These are phyloP conservation scores for Yamadazyma kitorensis DNA, from an alignment of 805 yeast species.

Conservation along the genomic window DNA sequence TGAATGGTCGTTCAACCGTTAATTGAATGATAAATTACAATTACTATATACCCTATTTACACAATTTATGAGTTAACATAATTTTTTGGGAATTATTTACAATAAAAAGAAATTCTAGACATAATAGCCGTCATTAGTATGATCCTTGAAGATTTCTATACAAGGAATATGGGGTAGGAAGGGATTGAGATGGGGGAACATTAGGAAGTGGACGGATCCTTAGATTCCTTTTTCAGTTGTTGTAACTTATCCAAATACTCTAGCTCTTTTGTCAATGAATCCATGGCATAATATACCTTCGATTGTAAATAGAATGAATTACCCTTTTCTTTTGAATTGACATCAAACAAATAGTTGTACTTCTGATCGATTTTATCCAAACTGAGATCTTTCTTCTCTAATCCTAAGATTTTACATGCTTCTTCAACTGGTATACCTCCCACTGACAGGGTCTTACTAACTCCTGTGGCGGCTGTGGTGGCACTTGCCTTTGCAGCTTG, in stretches of 20 bases:
- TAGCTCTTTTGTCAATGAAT: conserved; percentile 77
- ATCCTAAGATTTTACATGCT: conserved; percentile 84
- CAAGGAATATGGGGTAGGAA: too few relatives aligned
- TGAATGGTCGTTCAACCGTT: too few relatives aligned
- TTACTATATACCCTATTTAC: too few relatives aligned
- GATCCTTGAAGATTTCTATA: too few relatives aligned
- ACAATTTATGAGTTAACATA: too few relatives aligned
- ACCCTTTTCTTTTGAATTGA: conserved; percentile 92
- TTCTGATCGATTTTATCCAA: conserved; percentile 63
- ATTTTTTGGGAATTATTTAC: too few relatives aligned
- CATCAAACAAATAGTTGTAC: conserved; percentile 79
- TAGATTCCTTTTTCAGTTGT: conserved; percentile 13
- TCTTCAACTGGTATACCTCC: conserved; percentile 86
- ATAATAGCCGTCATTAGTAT: too few relatives aligned
- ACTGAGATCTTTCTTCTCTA: conserved; percentile 56
- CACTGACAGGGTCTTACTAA: conserved; percentile 50
- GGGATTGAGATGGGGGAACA: too few relatives aligned
- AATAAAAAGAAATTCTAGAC: too few relatives aligned
- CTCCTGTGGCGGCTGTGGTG: conserved; percentile 50
- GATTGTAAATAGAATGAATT: conserved; percentile 92
- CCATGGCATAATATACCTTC: conserved; percentile 92
- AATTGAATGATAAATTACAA: too few relatives aligned
- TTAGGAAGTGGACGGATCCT: too few relatives aligned
- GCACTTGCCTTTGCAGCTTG: conserved; percentile 96
- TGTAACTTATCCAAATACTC: conserved; percentile 50